Percentiles rank a stretch among this genome's conserved stretches.
phyloP scores from a whole-genome alignment of 805 yeast species.

The Barnettozyma populi region DNA sequence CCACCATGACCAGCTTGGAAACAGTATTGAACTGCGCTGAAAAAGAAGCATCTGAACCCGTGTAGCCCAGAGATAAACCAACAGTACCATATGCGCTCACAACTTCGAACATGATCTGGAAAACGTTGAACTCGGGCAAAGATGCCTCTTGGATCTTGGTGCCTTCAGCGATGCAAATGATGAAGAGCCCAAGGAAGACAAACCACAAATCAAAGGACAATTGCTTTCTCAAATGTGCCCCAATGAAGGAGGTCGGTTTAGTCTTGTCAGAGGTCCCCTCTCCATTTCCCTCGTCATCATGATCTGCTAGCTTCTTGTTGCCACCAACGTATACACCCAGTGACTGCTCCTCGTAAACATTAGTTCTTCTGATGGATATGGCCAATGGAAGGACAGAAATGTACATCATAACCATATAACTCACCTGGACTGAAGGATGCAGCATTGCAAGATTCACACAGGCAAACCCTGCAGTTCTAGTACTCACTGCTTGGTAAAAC shows the following conservation, averaged over 20 bases:
- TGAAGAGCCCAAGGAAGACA: constrained; percentile 75
- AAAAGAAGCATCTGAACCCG: constrained; percentile 61
- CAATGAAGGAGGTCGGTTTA: constrained; percentile 59
- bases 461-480: constrained; percentile 91
- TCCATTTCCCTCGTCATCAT: constrained; percentile 7
- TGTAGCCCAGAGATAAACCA: constrained; percentile 85
- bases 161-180: constrained; percentile 85
- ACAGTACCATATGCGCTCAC: constrained; percentile 96
- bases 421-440: constrained; percentile 89
- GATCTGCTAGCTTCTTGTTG: not conserved
- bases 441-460: constrained; percentile 63
- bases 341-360: constrained; percentile 96
- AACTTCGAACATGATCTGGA: constrained; percentile 76
- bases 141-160: constrained; percentile 43
- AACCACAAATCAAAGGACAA: constrained; percentile 95
- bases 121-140: constrained; percentile 53
- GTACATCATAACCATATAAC: constrained; percentile 96
- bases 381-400: constrained; percentile 95
- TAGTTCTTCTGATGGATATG: constrained; percentile 91
- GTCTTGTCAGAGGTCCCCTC: constrained; percentile 26
- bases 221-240: constrained; percentile 86
- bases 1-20: constrained; percentile 80
- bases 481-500: constrained; percentile 82
- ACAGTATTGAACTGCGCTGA: constrained; percentile 64
- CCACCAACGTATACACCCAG: constrained; percentile 72